Conservation (phyloP, 2,329 filamentous ascomycete species). For the Xylaria sp. region DNA sequence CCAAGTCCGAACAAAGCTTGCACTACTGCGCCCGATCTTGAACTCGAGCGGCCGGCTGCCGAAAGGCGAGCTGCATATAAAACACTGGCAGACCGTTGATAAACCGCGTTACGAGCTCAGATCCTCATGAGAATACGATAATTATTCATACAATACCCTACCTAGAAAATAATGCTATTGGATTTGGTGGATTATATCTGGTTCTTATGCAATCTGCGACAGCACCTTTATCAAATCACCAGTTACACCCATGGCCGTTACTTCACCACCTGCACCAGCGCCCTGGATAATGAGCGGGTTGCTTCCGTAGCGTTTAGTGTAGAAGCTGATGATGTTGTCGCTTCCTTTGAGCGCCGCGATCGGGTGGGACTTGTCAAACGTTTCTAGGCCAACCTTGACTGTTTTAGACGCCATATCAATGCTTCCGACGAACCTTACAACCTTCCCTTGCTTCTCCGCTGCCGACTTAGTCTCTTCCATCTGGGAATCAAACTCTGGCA, state of each 20-base stretch:
- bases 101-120: constrained; percentile 4
- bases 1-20: constrained; percentile 18
- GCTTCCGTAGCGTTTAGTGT: constrained; percentile 91
- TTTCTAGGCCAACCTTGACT: constrained; percentile 92
- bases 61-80: constrained; percentile 38
- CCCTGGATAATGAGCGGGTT: constrained; percentile 96
- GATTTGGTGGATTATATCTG: constrained; percentile 30
- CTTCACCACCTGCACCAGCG: constrained; percentile 90
- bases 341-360: constrained; percentile 96
- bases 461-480: constrained; percentile 90
- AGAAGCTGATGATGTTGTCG: constrained; percentile 99
- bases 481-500: constrained; percentile 84
- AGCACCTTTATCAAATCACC: constrained; percentile 91
- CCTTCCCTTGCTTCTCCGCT: constrained; percentile 89
- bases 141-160: constrained; percentile 25
- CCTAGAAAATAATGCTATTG: constrained; percentile 23
- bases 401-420: constrained; percentile 83
- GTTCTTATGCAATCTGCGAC: constrained; percentile 69
- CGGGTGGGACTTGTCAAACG: constrained; percentile 86
- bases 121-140: constrained; percentile 13
- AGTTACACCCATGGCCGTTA: constrained; percentile 98
- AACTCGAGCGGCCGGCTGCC: constrained; percentile 17
- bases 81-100: constrained; percentile 28
- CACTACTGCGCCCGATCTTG: constrained; percentile 32
- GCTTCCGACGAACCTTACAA: constrained; percentile 92